Conservation (phyloP, 768 basidiomycete species). For the Coprinopsis marcescibilis region DNA sequence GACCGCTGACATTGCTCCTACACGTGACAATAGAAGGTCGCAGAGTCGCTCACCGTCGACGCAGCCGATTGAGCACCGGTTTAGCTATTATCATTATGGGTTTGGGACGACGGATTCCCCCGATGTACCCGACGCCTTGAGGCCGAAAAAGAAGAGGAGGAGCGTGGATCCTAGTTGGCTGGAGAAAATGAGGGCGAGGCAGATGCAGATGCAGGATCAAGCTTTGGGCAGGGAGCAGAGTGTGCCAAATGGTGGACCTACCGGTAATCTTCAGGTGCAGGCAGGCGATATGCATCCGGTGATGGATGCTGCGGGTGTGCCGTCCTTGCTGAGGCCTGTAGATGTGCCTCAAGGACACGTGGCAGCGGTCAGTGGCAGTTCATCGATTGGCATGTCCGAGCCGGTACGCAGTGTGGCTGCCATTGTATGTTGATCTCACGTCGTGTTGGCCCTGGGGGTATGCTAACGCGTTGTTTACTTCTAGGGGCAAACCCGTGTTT, state of each 20-base stretch:
- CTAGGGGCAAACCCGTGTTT: slow-evolving; percentile 9
- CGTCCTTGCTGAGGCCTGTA: too few species aligned
- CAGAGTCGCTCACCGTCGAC: background rate
- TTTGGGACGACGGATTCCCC: slow-evolving; percentile 2
- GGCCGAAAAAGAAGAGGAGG: slow-evolving; percentile 14
- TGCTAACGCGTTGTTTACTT: background rate
- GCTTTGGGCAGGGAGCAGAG: background rate
- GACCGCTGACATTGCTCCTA: background rate
- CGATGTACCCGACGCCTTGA: background rate
- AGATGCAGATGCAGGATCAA: background rate
- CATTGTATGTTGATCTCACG: too few species aligned
- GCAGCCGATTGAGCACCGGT: background rate
- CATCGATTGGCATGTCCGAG: too few species aligned
- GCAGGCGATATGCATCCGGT: background rate
- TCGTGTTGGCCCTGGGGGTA: background rate
- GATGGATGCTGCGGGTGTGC: too few species aligned
- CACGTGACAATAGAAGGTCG: background rate
- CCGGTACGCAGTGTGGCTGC: too few species aligned
- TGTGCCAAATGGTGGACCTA: background rate
- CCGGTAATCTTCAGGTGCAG: background rate
- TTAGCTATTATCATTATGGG: slow-evolving; percentile 14
- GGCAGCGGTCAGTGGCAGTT: too few species aligned
- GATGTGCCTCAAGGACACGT: too few species aligned
- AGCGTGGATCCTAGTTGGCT: slow-evolving; percentile 17
- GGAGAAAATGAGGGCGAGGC: slow-evolving; percentile 15